Evolutionary conservation across 495 filamentous ascomycete genomes (phyloP).

Genomic region (Penicillium lividum): DNA sequence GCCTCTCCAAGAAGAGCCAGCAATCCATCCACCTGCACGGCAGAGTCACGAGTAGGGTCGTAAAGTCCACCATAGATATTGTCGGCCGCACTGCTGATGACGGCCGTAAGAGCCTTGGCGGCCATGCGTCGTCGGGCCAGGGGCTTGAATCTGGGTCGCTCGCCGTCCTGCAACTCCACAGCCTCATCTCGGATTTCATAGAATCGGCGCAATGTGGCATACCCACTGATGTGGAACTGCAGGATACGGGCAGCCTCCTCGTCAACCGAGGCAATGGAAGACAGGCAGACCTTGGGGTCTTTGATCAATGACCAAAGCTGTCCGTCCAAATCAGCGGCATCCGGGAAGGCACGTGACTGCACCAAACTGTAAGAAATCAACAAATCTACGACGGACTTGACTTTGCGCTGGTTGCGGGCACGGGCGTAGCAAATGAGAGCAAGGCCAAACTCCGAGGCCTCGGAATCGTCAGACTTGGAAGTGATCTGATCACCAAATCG

Average conservation of each 20-base stretch:
- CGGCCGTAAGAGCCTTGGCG: constrained; percentile 68
- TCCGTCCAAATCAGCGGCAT: constrained; percentile 64
- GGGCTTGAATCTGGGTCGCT: constrained; percentile 45
- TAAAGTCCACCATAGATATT: constrained; percentile 87
- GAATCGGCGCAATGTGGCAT: constrained; percentile 82
- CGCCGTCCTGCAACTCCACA: constrained; percentile 37
- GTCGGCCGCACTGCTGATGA: constrained; percentile 80
- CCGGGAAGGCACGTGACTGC: constrained; percentile 76
- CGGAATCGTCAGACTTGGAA: constrained; percentile 51
- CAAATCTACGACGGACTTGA: constrained; percentile 79
- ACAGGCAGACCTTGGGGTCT: constrained; percentile 65
- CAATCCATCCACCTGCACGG: constrained; percentile 82
- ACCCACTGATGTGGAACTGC: constrained; percentile 82
- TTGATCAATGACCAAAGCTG: constrained; percentile 64
- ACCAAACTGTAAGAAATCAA: constrained; percentile 83
- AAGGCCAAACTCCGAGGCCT: constrained; percentile 63
- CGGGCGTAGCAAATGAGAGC: constrained; percentile 85
- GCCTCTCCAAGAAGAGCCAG: constrained; percentile 83
- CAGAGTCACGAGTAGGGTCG: constrained; percentile 72
- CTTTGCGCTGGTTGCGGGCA: constrained; percentile 69
- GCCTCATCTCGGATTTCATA: constrained; percentile 81
- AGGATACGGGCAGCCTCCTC: constrained; percentile 76
- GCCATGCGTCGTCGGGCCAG: constrained; percentile 64
- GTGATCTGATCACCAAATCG: constrained; percentile 73
- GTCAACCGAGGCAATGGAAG: constrained; percentile 64